Evolutionary conservation across 805 yeast genomes (phyloP).

Genomic region (Myxozyma vanderwaltii): DNA sequence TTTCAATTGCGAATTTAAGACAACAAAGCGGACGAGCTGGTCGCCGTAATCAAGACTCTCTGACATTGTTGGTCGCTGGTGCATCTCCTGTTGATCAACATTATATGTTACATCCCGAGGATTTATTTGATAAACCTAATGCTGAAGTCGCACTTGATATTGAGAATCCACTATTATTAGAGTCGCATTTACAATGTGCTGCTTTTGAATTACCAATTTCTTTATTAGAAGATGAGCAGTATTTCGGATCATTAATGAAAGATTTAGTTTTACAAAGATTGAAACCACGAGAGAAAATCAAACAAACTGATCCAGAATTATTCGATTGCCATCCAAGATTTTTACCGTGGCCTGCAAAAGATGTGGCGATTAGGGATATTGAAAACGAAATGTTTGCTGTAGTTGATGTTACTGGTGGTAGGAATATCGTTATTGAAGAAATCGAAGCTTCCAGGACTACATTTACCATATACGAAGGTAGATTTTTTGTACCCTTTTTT

Average conservation of each 20-base stretch:
- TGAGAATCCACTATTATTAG: slow-evolving; percentile 63
- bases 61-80: slow-evolving; percentile 82
- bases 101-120: slow-evolving; percentile 69
- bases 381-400: slow-evolving; percentile 85
- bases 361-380: slow-evolving; percentile 77
- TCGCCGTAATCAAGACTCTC: slow-evolving; percentile 77
- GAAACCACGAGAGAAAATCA: slow-evolving; percentile 5
- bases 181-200: slow-evolving; percentile 91
- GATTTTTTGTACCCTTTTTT: background rate
- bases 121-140: slow-evolving; percentile 52
- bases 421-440: slow-evolving; percentile 81
- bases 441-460: slow-evolving; percentile 86
- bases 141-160: slow-evolving; percentile 64
- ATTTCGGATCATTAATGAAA: slow-evolving; percentile 52
- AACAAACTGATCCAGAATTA: slow-evolving; percentile 43
- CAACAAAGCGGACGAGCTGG: slow-evolving; percentile 99
- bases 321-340: slow-evolving; percentile 61
- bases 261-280: slow-evolving; percentile 44
- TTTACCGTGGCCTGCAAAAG: slow-evolving; percentile 78
- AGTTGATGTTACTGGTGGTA: slow-evolving; percentile 78
- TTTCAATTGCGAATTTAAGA: slow-evolving; percentile 80
- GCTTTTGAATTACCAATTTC: slow-evolving; percentile 79
- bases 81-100: slow-evolving; percentile 84
- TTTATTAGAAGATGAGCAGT: slow-evolving; percentile 54
- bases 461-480: slow-evolving; percentile 73